These are phyloP conservation scores for Kernera saxatilis DNA, from an alignment of 345 rosid genomes.

Conservation along the genomic window DNA sequence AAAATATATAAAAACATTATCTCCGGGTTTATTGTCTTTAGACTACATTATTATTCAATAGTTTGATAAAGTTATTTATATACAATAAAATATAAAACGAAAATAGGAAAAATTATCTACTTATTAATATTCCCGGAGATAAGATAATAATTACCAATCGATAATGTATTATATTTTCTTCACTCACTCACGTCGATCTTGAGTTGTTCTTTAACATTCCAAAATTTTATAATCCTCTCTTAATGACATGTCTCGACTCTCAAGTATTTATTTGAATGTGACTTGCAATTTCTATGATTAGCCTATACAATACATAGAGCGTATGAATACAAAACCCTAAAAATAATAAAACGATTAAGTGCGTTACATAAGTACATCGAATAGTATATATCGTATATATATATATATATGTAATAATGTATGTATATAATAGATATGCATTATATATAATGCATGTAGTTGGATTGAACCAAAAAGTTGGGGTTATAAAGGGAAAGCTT, in stretches of 20 bases:
- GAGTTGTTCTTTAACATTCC: neutral
- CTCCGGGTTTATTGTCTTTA: neutral
- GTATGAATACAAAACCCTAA: neutral
- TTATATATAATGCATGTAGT: constrained; percentile 4
- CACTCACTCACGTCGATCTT: neutral
- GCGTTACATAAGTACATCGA: neutral
- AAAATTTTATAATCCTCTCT: neutral
- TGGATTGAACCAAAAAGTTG: constrained; percentile 18
- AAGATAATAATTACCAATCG: neutral
- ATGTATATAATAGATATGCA: neutral
- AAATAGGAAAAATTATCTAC: neutral
- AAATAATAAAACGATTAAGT: neutral
- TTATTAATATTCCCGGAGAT: neutral
- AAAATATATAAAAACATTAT: neutral
- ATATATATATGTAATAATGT: neutral
- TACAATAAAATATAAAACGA: neutral
- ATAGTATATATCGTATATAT: too few relatives aligned
- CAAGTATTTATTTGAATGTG: neutral
- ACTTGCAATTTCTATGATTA: neutral
- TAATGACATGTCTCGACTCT: neutral
- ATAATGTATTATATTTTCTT: neutral
- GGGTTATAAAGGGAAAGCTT: constrained; percentile 5
- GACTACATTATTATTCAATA: neutral
- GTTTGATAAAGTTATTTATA: neutral
- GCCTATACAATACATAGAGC: neutral